Evolutionary conservation across 176 grass and related monocot species (phyloP), one percentile per base, ranked within the genome.

Genomic region (Phragmites australis): DNA sequence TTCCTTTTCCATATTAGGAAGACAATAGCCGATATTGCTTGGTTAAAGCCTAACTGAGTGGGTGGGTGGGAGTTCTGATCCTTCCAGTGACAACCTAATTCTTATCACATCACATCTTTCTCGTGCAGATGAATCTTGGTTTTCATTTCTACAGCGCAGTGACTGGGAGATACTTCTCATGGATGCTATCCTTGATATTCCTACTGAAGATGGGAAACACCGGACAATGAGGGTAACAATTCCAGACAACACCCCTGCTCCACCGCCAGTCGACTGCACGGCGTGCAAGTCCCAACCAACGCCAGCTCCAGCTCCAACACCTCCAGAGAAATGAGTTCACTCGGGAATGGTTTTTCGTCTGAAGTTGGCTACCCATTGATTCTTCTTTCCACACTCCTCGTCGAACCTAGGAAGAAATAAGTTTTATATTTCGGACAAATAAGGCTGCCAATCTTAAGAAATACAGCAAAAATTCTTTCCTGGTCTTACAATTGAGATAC

Each of bases 141-240:
- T 83, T 72, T 81, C 81, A 1, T 92, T 86, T 80, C 60, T 95
- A 32, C 78, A 61, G 66, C 81, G 49, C 2, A 56, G 77, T 2
- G 57, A 88, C 6, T 88, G 84, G 84, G 93, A 95, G 29, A 88
- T 92, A 81, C 84, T 95, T 31, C 18, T 95, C 25, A 88, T 92
- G 93, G 90, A 95, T 78, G 87, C 90, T 26, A 92, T 95, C 53
- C 78, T 95, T 22, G 80, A 84, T 70, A 65, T 90, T 43, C 59
- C 27, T 86, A 92, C 74, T 17, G 51, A 92, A 49, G 74, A 90
- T 23, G 93, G 89, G 57, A 95, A 90, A 49, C 71, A 65, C 19
- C 73, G 54, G 50, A 88, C 82, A 9, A 86, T 95, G 27, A 90
- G 87, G 90, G 81, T 95, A 32, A 81, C 74, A 25, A 68, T 92